Percentiles rank a stretch among this genome's conserved stretches.
Evolutionary conservation across 495 filamentous ascomycete species (phyloP).

Genomic region (Lasiosphaeriaceae sp.): DNA sequence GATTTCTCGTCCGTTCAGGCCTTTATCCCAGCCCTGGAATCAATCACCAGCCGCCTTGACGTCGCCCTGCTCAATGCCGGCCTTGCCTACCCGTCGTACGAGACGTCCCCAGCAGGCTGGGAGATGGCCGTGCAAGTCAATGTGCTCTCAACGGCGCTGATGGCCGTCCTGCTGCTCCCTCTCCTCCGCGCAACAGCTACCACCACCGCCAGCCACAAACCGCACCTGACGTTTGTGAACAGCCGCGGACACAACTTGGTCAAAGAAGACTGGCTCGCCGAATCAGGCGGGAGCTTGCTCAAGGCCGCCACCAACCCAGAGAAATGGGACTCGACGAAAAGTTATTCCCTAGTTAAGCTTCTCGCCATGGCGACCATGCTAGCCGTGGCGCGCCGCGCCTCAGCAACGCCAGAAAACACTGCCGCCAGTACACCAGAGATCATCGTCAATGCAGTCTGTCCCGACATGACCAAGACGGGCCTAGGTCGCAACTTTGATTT

Average conservation of each 20-base stretch:
- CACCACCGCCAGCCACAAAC: constrained; percentile 20
- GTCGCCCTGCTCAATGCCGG: constrained; percentile 54
- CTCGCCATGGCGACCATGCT: neutral
- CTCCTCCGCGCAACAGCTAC: constrained; percentile 34
- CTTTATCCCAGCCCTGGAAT: constrained; percentile 39
- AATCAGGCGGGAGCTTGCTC: neutral
- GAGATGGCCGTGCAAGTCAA: constrained; percentile 45
- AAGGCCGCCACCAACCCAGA: neutral
- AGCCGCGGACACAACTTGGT: neutral
- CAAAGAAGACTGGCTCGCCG: neutral
- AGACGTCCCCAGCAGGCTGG: constrained; percentile 38
- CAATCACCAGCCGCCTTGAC: constrained; percentile 38
- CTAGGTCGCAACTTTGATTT: neutral
- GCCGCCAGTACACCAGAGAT: neutral
- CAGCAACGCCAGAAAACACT: neutral
- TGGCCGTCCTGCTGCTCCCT: constrained; percentile 48
- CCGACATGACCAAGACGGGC: neutral
- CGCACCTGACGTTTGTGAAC: constrained; percentile 38
- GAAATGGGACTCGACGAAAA: neutral
- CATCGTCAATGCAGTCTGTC: neutral
- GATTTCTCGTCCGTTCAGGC: constrained; percentile 42
- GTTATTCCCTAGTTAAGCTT: neutral
- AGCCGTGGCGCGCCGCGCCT: neutral
- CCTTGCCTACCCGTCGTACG: constrained; percentile 16
- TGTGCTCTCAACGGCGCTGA: constrained; percentile 45